These are phyloP conservation scores for Inga oerstediana DNA, from an alignment of 306 rosid species.

Conservation along the genomic window DNA sequence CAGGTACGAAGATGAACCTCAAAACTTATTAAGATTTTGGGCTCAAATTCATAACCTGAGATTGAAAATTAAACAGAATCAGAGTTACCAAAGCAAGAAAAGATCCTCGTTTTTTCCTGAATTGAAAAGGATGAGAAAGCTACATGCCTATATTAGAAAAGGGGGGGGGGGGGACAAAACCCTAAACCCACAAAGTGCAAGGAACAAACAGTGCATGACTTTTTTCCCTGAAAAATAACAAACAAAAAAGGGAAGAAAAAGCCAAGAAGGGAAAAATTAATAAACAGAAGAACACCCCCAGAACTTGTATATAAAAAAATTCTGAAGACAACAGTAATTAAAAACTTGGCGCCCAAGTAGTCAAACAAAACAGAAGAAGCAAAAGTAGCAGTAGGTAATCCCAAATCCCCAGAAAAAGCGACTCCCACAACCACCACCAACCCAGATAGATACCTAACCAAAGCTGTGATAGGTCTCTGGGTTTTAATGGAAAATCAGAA, in stretches of 20 bases:
- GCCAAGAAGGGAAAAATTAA: slow-evolving; percentile 38
- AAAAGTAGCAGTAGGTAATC: slow-evolving; percentile 1
- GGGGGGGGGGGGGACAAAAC: slow-evolving; percentile 39
- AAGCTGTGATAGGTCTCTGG: slow-evolving; percentile 9
- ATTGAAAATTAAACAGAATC: not conserved
- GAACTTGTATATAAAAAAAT: slow-evolving; percentile 2
- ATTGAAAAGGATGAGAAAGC: not conserved
- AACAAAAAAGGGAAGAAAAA: slow-evolving; percentile 38
- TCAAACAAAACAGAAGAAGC: not conserved
- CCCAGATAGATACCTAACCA: slow-evolving; percentile 8
- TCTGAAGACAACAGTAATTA: not conserved
- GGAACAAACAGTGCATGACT: slow-evolving; percentile 24
- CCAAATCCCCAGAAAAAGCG: slow-evolving; percentile 32
- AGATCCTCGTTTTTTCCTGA: not conserved
- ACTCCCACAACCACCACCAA: not conserved
- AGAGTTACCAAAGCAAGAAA: not conserved
- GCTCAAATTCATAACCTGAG: not conserved
- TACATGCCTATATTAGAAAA: no score
- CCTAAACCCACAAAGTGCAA: slow-evolving; percentile 69
- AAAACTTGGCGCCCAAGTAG: not conserved
- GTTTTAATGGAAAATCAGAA: not conserved
- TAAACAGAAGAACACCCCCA: slow-evolving; percentile 14
- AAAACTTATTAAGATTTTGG: not conserved
- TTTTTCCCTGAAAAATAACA: not conserved
- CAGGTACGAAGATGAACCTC: not conserved